Conservation (phyloP, 2,329 filamentous ascomycete species). For the Fusarium sulawesiense region DNA sequence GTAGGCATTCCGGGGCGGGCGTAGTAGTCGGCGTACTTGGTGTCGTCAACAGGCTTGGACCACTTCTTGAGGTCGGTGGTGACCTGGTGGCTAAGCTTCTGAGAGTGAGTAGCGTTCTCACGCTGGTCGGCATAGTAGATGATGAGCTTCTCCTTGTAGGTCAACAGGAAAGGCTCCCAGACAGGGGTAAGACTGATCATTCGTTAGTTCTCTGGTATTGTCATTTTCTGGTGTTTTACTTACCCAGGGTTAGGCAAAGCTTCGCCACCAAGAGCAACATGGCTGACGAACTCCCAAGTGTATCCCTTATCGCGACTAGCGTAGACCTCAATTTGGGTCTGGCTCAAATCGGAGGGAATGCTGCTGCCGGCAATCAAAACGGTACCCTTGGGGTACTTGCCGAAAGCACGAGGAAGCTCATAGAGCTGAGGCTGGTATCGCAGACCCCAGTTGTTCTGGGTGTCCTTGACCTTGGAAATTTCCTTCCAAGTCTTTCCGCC, state of each 20-base stretch:
- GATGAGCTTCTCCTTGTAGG: slow-evolving; percentile 69
- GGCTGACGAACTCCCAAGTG: slow-evolving; percentile 75
- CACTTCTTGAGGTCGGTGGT: slow-evolving; percentile 69
- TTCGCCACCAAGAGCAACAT: slow-evolving; percentile 71
- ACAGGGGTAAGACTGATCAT: slow-evolving; percentile 66
- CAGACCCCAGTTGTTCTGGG: slow-evolving; percentile 72
- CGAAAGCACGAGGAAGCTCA: slow-evolving; percentile 68
- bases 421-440: slow-evolving; percentile 78
- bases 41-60: slow-evolving; percentile 68
- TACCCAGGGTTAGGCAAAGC: slow-evolving; percentile 68
- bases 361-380: slow-evolving; percentile 70
- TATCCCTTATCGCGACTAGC: slow-evolving; percentile 69
- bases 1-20: slow-evolving; percentile 77
- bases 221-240: not conserved
- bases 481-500: slow-evolving; percentile 70
- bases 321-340: slow-evolving; percentile 77
- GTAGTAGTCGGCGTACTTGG: slow-evolving; percentile 70
- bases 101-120: slow-evolving; percentile 68
- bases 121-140: slow-evolving; percentile 79
- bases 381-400: slow-evolving; percentile 69
- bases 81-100: slow-evolving; percentile 75
- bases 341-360: slow-evolving; percentile 68
- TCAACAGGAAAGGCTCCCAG: slow-evolving; percentile 61
- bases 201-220: not conserved
- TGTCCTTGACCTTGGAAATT: slow-evolving; percentile 71